Conservation (phyloP, 768 basidiomycete genomes). For the Dentipellis sp. region DNA sequence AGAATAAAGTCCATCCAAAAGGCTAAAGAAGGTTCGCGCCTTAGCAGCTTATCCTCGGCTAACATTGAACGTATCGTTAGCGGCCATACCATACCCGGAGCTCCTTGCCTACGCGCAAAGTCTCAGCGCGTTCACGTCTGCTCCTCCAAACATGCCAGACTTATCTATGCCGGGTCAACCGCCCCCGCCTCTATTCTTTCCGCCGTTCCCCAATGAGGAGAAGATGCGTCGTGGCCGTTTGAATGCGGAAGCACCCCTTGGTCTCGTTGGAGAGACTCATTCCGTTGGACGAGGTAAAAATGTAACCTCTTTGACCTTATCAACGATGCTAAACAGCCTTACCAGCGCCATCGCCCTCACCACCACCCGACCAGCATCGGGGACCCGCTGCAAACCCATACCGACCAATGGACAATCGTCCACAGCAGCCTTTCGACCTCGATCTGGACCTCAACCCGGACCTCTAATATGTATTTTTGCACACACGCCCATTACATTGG, state of each 20-base stretch:
- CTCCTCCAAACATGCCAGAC: constrained; percentile 83
- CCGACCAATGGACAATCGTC: constrained; percentile 56
- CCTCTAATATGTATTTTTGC: constrained; percentile 29
- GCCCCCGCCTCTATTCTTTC: constrained; percentile 75
- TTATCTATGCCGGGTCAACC: constrained; percentile 59
- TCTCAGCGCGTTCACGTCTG: constrained; percentile 79
- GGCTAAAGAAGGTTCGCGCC: constrained; percentile 54
- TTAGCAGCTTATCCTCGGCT: neutral
- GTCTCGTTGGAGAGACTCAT: constrained; percentile 71
- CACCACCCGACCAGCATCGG: constrained; percentile 45
- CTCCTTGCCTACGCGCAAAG: constrained; percentile 79
- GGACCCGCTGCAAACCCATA: constrained; percentile 56
- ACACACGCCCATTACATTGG: neutral
- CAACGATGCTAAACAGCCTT: constrained; percentile 6
- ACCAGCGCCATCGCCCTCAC: constrained; percentile 52
- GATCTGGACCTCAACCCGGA: constrained; percentile 84
- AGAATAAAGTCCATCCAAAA: constrained; percentile 59
- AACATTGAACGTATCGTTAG: constrained; percentile 25
- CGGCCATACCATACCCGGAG: constrained; percentile 74
- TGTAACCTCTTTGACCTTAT: constrained; percentile 32
- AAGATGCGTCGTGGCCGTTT: constrained; percentile 80
- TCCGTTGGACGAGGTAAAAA: constrained; percentile 47
- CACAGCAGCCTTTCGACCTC: constrained; percentile 62
- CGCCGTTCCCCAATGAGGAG: constrained; percentile 86
- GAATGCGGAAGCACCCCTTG: constrained; percentile 74